Conservation (phyloP, 129 eudicot species). For the Flaveria trinervia region DNA sequence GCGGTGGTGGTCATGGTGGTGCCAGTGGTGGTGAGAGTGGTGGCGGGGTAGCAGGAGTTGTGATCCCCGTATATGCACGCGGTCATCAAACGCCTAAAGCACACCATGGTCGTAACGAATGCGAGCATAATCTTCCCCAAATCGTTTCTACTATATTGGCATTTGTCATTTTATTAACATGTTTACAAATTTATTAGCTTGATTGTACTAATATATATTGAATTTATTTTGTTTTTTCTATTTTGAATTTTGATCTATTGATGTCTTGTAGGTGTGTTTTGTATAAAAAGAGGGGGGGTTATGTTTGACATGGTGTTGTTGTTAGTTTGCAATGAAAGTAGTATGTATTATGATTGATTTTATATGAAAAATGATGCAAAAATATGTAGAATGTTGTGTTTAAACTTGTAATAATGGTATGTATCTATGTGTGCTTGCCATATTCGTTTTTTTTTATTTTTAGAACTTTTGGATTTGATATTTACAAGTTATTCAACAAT, state of each 20-base stretch:
- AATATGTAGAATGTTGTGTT: too few relatives aligned
- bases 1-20: background rate
- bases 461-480: too few relatives aligned
- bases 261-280: too few relatives aligned
- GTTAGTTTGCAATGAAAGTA: background rate
- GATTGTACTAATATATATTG: background rate
- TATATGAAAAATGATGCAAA: too few relatives aligned
- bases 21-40: background rate
- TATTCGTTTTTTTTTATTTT: too few relatives aligned
- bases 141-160: conserved; percentile 20
- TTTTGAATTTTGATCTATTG: background rate
- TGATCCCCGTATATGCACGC: conserved; percentile 27
- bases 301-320: background rate
- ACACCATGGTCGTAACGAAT: conserved; percentile 18
- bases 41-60: background rate
- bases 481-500: too few relatives aligned
- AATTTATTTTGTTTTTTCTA: background rate
- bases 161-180: conserved; percentile 13
- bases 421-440: too few relatives aligned
- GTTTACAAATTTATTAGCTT: background rate
- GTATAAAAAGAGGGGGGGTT: background rate
- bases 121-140: conserved; percentile 1
- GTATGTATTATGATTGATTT: too few relatives aligned
- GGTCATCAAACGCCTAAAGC: conserved; percentile 10
- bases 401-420: too few relatives aligned